Percentiles rank a stretch among this genome's conserved stretches.
Conservation (phyloP, 1,284 basidiomycete genomes). For the Cystobasidium sp. region DNA sequence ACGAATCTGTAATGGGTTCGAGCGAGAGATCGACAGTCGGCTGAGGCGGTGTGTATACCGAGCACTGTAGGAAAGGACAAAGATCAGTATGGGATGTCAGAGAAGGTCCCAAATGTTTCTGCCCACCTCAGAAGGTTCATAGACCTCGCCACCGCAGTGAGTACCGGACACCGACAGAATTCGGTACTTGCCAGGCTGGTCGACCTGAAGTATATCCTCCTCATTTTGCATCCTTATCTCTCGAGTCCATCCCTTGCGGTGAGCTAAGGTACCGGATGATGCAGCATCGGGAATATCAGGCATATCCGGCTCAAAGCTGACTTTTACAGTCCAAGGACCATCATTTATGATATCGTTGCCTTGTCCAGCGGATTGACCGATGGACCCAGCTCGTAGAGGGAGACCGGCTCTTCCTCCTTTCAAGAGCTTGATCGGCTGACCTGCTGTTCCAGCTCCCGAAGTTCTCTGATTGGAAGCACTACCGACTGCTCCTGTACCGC, state of each 20-base stretch:
- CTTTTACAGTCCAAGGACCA: constrained; percentile 68
- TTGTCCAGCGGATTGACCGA: constrained; percentile 65
- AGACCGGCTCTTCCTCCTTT: constrained; percentile 69
- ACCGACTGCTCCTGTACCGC: constrained; percentile 21
- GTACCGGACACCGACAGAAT: constrained; percentile 74
- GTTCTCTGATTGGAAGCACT: not conserved
- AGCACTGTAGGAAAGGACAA: constrained; percentile 44
- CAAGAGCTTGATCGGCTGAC: constrained; percentile 72
- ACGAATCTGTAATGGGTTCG: constrained; percentile 79
- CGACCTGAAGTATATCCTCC: constrained; percentile 63
- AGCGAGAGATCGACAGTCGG: constrained; percentile 64
- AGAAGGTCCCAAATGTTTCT: not conserved
- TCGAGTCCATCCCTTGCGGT: constrained; percentile 66
- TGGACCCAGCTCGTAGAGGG: constrained; percentile 62
- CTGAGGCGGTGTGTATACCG: constrained; percentile 48
- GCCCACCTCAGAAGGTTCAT: constrained; percentile 69
- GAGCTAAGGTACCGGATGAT: constrained; percentile 52
- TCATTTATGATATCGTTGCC: constrained; percentile 65
- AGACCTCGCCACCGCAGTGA: constrained; percentile 75
- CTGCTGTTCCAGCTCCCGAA: constrained; percentile 62
- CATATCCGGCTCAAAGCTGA: constrained; percentile 63
- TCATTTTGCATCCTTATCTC: constrained; percentile 63
- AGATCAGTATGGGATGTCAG: not conserved
- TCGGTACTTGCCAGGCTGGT: constrained; percentile 79
- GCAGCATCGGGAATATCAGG: constrained; percentile 57